Evolutionary conservation across 257 asterid species (phyloP), one percentile per base, ranked within the genome.

Genomic region (Phtheirospermum japonicum): DNA sequence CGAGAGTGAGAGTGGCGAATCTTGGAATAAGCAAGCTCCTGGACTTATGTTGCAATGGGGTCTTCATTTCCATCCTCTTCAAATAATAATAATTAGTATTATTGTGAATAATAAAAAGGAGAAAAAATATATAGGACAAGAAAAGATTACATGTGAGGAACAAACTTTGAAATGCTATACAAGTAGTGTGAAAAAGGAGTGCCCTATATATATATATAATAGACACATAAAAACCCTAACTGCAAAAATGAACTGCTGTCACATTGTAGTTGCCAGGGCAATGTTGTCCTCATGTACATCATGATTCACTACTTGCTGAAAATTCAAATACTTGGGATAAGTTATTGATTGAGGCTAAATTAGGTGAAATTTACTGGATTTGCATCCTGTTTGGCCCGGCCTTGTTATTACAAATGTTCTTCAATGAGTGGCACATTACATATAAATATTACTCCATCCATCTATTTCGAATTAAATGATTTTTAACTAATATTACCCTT

Each of bases 1-100:
- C 75, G 13, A 73, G 78, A 34, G 45, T 53, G 8, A 63, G 67
- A 63, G 19, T 2, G 12, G n/a, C 10, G 53, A 4, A 8, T 48
- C 51, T 63, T 16, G 52, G 33, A 28, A 8, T 64, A 23, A 23
- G 28, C 0, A 28, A 55, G 32, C 60, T 36, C 33, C n/a, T n/a
- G n/a, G 50, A 6, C 34, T 46, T 57, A 8, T 12, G 32, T 17
- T 23, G 70, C 18, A 36, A 33, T 3, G 31, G 13, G 30, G 52
- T 48, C 56, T 6, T 55, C n/a, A 3, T 55, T 28, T 59, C 14
- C 66, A 37, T 52, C 49, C 68, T 12, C 16, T 19, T 12, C 0
- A 7, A 19, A 3, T 1, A 49, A 7, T 30, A 49, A 9, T 12
- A 49, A 1, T 17, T 6, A 10, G 1, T 7, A 8, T 20, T 19